These are phyloP conservation scores for Babesia bigemina DNA, from an alignment of 169 alveolate genomes.

Conservation along the genomic window DNA sequence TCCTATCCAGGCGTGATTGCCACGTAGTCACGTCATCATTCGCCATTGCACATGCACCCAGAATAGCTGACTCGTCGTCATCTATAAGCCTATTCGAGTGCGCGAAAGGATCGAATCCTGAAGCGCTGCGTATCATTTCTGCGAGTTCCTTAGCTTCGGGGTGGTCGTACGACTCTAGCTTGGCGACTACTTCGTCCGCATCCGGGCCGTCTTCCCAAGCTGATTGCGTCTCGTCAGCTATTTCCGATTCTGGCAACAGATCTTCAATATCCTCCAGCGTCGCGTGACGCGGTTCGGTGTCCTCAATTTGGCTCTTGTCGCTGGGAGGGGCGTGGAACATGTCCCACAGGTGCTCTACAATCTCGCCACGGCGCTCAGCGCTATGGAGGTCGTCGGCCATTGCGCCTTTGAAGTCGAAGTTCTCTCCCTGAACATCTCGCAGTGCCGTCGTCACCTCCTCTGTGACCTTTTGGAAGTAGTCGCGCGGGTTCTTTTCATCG, in stretches of 20 bases:
- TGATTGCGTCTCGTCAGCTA: not conserved
- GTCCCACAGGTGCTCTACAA: conserved; percentile 44
- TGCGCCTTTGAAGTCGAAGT: conserved; percentile 27
- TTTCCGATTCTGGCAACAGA: conserved; percentile 9
- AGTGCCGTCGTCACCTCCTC: conserved; percentile 52
- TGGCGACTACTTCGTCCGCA: conserved; percentile 12
- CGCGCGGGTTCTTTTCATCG: conserved; percentile 19
- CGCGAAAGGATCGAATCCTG: conserved; percentile 44
- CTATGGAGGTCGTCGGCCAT: conserved; percentile 22
- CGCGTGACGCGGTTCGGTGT: conserved; percentile 25
- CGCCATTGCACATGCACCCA: conserved; percentile 51
- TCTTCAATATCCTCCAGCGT: conserved; percentile 30
- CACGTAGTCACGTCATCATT: conserved; percentile 51
- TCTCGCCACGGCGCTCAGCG: conserved; percentile 40
- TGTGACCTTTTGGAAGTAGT: conserved; percentile 35
- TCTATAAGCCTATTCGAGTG: conserved; percentile 36
- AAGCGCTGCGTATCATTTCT: conserved; percentile 41
- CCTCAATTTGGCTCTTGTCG: conserved; percentile 14
- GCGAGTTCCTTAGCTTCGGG: conserved; percentile 56
- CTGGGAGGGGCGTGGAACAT: conserved; percentile 55
- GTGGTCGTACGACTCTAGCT: conserved; percentile 34
- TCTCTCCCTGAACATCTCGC: conserved; percentile 61
- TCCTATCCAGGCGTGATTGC: conserved; percentile 23
- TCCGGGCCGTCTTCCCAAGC: not conserved
- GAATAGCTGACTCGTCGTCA: conserved; percentile 30